Evolutionary conservation across 805 yeast species (phyloP).

Genomic region (Saccharomyces eubayanus): DNA sequence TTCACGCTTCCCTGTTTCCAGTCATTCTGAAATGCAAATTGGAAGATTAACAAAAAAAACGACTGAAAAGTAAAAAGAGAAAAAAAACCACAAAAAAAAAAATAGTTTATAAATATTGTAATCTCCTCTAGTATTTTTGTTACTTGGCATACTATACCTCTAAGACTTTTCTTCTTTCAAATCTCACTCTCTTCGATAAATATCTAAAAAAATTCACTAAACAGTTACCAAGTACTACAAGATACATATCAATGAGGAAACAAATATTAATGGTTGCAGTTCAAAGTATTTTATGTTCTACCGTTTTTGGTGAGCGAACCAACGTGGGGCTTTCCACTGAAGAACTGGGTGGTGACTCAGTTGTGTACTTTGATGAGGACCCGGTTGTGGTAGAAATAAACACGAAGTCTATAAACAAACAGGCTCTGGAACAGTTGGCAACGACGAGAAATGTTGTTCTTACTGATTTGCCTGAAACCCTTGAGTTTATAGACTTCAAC

Average conservation of each 20-base stretch:
- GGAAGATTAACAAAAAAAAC: not conserved
- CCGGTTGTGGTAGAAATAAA: slow-evolving; percentile 15
- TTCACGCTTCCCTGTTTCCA: not conserved
- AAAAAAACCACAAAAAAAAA: not conserved
- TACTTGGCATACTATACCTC: not conserved
- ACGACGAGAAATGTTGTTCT: slow-evolving; percentile 21
- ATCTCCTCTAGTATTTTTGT: not conserved
- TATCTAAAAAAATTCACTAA: not conserved
- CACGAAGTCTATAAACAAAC: slow-evolving; percentile 15
- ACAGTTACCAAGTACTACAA: not conserved
- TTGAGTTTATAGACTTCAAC: slow-evolving; percentile 21
- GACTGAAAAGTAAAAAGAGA: not conserved
- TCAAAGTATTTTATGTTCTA: slow-evolving; percentile 1
- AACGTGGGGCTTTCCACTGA: slow-evolving; percentile 12
- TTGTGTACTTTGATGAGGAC: slow-evolving; percentile 1
- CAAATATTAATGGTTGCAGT: not conserved
- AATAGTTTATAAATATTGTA: not conserved
- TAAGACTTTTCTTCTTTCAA: not conserved
- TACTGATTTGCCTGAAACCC: slow-evolving; percentile 22
- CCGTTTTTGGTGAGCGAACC: not conserved
- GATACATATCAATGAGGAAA: not conserved
- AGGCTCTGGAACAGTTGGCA: slow-evolving; percentile 14
- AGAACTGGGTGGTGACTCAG: slow-evolving; percentile 17
- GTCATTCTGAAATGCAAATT: not conserved
- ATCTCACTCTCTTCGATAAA: too few species aligned